Base-by-base conservation (phyloP, 2,329 filamentous ascomycete genomes). In the Setomelanomma holmii region DNA sequence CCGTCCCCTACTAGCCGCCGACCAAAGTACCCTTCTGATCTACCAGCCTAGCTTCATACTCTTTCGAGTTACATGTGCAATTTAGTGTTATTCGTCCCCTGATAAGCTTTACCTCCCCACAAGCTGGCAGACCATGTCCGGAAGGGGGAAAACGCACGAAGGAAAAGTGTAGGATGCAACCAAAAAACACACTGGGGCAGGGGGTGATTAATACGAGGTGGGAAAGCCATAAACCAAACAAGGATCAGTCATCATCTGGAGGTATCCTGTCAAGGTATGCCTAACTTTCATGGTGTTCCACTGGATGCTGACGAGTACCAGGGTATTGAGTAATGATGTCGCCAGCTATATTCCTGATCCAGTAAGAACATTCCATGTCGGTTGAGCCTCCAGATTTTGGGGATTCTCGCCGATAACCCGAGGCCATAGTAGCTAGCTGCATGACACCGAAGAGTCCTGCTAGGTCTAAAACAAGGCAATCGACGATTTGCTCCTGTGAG, bases 101-200 rank as follows among this genome's bases (percentile, higher is more conserved):
- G 51, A 51, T 56, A 53, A 69, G 60, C 66, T 64, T 67, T 63
- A 73, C 73, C 66, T 75, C 73, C 73, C 73, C 73, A 75, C 68
- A 70, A 69, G 72, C 73, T 71, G 72, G 67, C 63, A 74, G 69
- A 75, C 72, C 69, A 74, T 68, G 58, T 68, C 66, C 60, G 68
- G 34, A 68, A 71, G 67, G 67, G 58, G 67, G 64, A 60, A 66
- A 68, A 69, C 64, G 64, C 62, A 58, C 55, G 55, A 64, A 69
- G 58, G 67, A 63, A 68, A 67, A 53, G 55, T 51, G 44, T 52
- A 65, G 51, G 53, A 59, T 65, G 64, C 46, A 34, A 51, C 49
- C 53, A 59, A 55, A 63, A 55, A 68, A 66, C 60, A 69, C 58
- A 61, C 47, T 63, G 45, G 62, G 69, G 61, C 45, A 58, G 53